Evolutionary conservation across 768 basidiomycete genomes (phyloP), one percentile per base, ranked within the genome.

Genomic region (Amyloporia xantha): DNA sequence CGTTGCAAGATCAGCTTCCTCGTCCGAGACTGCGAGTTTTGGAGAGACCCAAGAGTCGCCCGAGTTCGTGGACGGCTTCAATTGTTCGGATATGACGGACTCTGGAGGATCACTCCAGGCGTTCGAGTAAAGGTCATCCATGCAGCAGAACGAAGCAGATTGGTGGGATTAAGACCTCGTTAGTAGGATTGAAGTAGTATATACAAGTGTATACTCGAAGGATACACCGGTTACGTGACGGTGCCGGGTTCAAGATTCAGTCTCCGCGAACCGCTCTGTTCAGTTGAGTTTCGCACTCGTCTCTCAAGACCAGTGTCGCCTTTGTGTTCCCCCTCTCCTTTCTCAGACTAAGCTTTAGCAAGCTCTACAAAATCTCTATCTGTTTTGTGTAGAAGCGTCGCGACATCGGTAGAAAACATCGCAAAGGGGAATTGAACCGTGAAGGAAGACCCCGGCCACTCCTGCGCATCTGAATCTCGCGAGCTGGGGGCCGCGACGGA

Each of bases 111-210:
- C 77, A 48, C 71, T 75, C 83, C 82, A 86, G 48, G 80, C 76
- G 63, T 82, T 83, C 36, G 78, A 77, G 81, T 85, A 90, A 41
- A 84, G 81, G 65, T 89, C 81, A 56, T 87, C 84, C 84, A 87
- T 87, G 50, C 15, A 33, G 30, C 30, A 20, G 13, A 3, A 5
- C n/a, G 24, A 11, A 5, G 43, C 20, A 15, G 6, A n/a, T n/a
- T n/a, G n/a, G n/a, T n/a, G n/a, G n/a, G n/a, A n/a, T n/a, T n/a
- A n/a, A n/a, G n/a, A n/a, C n/a, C n/a, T n/a, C n/a, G n/a, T n/a
- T n/a, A n/a, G n/a, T n/a, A n/a, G n/a, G n/a, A n/a, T n/a, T n/a
- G 20, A 20, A 20, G 20, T 15, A n/a, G 20, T 5, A 15, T 5
- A 20, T 15, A 15, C 37, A 38, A n/a, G 13, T n/a, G 37, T 38